Evolutionary conservation across 768 basidiomycete species (phyloP).

Genomic region (Zangia roseola): DNA sequence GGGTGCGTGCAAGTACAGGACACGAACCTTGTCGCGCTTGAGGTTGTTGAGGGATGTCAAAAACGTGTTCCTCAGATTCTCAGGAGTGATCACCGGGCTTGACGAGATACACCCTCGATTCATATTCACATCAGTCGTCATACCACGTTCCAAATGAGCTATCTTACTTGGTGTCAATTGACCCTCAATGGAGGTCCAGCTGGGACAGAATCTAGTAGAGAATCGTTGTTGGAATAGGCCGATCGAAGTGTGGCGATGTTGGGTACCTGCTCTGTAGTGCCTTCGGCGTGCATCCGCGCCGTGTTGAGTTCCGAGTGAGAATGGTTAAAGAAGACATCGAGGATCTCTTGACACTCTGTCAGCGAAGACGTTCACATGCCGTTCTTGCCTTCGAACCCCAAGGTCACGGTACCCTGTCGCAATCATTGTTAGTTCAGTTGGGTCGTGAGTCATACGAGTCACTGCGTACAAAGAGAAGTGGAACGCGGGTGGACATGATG

Average conservation of each 20-base stretch:
- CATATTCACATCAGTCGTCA: neutral
- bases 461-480: conserved; percentile 28
- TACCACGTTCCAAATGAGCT: too few relatives aligned
- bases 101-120: conserved; percentile 42
- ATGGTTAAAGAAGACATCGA: conserved; percentile 42
- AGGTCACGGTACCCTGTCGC: conserved; percentile 47
- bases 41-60: conserved; percentile 45
- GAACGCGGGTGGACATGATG: conserved; percentile 28
- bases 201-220: conserved; percentile 39
- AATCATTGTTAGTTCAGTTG: neutral
- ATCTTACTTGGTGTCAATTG: conserved; percentile 49
- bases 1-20: conserved; percentile 60
- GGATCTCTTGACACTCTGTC: conserved; percentile 41
- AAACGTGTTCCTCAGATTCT: conserved; percentile 44
- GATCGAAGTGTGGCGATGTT: neutral
- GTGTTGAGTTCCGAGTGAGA: conserved; percentile 51
- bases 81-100: conserved; percentile 43
- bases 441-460: neutral
- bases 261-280: conserved; percentile 53
- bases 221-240: too few relatives aligned
- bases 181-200: conserved; percentile 39
- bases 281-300: conserved; percentile 47
- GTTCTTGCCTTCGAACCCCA: conserved; percentile 42
- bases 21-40: conserved; percentile 44
- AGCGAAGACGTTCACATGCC: conserved; percentile 38